Percentiles rank a stretch among this genome's conserved stretches.
Conservation (phyloP, 2,329 filamentous ascomycete genomes). For the Ploettnerulaceae sp. region DNA sequence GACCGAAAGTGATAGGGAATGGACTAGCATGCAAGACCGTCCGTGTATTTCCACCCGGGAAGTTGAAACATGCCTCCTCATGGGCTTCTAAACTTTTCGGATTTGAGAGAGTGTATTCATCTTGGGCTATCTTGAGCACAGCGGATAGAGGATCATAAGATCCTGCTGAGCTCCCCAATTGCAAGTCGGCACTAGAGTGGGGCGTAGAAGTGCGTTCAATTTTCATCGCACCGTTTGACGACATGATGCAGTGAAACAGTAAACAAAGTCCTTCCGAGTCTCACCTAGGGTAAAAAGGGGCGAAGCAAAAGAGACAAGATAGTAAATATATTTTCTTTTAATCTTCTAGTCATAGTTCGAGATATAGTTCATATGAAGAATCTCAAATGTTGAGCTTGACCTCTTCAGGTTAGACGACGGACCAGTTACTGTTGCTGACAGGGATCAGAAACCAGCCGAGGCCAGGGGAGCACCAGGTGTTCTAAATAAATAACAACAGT, state of each 20-base stretch:
- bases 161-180: not conserved
- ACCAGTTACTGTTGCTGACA: too few relatives aligned
- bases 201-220: conserved; percentile 1
- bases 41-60: conserved; percentile 29
- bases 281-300: too few relatives aligned
- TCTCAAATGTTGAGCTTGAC: too few relatives aligned
- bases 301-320: not conserved
- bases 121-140: conserved; percentile 6
- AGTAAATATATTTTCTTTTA: not conserved
- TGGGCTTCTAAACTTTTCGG: conserved; percentile 14
- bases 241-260: not conserved
- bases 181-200: not conserved
- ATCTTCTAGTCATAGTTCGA: too few relatives aligned
- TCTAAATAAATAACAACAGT: not conserved
- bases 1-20: conserved; percentile 25
- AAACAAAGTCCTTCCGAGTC: not conserved
- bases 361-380: too few relatives aligned
- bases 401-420: too few relatives aligned
- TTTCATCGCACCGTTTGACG: not conserved
- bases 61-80: conserved; percentile 23
- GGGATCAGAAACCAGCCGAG: not conserved
- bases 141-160: conserved; percentile 1
- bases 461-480: not conserved
- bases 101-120: conserved; percentile 17
- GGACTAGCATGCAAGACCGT: conserved; percentile 25